Conservation (phyloP, 352 stramenopile genomes). For the Pythium guiyangense region DNA sequence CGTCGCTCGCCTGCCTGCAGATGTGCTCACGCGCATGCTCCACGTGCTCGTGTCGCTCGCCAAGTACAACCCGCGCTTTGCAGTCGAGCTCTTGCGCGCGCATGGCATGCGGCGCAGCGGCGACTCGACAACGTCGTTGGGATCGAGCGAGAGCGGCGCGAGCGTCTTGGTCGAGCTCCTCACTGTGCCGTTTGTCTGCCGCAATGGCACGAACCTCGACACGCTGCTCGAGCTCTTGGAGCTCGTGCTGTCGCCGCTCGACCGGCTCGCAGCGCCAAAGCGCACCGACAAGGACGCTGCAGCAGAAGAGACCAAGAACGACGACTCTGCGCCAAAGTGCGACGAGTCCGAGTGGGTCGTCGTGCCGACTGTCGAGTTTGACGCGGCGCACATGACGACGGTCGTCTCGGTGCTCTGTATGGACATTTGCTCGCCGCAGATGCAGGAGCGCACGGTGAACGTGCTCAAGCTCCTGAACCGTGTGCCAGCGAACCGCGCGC, state of each 20-base stretch:
- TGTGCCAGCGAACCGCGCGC: conserved; percentile 50
- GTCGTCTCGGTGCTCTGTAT: conserved; percentile 75
- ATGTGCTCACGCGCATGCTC: conserved; percentile 89
- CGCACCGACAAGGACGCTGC: conserved; percentile 16
- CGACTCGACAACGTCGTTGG: conserved; percentile 2
- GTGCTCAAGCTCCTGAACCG: conserved; percentile 78
- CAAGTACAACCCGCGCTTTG: conserved; percentile 91
- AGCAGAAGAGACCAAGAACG: conserved; percentile 8
- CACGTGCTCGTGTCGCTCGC: conserved; percentile 81
- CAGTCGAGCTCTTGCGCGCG: conserved; percentile 81
- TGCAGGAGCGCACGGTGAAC: conserved; percentile 77
- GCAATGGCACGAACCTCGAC: conserved; percentile 91
- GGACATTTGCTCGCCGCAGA: conserved; percentile 71
- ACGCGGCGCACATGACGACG: conserved; percentile 41
- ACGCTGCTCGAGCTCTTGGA: conserved; percentile 92
- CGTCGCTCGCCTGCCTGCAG: conserved; percentile 30
- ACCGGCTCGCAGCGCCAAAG: conserved; percentile 35
- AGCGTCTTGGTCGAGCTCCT: conserved; percentile 88
- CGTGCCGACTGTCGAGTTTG: conserved; percentile 58
- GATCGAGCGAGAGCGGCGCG: conserved; percentile 35
- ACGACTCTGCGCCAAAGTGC: conserved; percentile 14
- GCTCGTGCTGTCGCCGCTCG: conserved; percentile 82
- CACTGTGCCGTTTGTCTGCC: conserved; percentile 69
- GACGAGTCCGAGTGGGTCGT: conserved; percentile 56
- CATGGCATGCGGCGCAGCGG: conserved; percentile 42